These are phyloP conservation scores for Fusarium sublunatum DNA, from an alignment of 2,329 filamentous ascomycete genomes.

Conservation along the genomic window DNA sequence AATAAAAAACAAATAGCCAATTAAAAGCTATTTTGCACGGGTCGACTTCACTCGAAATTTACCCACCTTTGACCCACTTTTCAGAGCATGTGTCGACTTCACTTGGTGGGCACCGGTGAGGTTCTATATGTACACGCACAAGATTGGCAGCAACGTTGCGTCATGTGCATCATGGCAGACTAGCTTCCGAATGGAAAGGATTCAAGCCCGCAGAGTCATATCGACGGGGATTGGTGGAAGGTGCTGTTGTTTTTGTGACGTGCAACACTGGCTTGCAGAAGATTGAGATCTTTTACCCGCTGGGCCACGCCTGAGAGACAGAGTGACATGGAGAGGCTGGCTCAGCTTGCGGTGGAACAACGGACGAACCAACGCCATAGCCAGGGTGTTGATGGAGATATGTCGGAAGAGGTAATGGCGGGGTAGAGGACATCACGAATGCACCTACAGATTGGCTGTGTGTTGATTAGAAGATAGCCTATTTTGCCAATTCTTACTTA, in stretches of 20 bases:
- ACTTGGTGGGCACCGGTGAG: no score
- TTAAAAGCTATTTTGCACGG: no score
- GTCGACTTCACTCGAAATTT: no score
- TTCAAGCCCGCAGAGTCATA: background rate
- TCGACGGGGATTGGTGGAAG: background rate
- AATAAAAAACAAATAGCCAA: no score
- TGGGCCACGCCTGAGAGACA: no score
- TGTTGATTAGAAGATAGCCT: background rate
- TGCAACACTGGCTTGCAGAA: constrained; percentile 12
- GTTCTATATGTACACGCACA: no score
- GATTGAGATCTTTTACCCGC: background rate
- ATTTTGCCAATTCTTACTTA: background rate
- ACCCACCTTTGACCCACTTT: no score
- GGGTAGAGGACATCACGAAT: background rate
- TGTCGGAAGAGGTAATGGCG: background rate
- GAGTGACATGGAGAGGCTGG: background rate
- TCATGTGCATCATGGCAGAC: background rate
- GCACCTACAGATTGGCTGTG: background rate
- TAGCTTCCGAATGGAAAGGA: background rate
- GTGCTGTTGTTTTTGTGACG: constrained; percentile 4
- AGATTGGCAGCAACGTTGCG: constrained; percentile 2
- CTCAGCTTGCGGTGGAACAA: constrained; percentile 2
- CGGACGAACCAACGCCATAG: background rate
- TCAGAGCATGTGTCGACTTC: no score
- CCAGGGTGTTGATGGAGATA: constrained; percentile 1